Percentiles rank a stretch among this genome's conserved stretches.
phyloP scores from a whole-genome alignment of 106 monocot species.

The Dendrobium nobile region DNA sequence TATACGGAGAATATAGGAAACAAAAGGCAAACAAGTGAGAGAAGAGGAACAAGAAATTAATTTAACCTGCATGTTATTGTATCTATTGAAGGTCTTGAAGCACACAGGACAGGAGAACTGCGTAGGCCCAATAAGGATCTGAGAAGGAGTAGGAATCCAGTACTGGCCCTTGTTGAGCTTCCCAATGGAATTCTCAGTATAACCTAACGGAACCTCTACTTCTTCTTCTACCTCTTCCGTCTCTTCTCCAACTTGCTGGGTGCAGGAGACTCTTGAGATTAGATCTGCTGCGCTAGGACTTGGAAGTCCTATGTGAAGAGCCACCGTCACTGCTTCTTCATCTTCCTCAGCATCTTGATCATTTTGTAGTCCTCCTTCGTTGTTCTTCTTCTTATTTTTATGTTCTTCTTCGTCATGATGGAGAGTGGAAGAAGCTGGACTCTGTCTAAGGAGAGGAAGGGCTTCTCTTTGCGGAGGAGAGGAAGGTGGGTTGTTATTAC shows the following conservation, averaged over 20 bases:
- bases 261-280: slow-evolving; percentile 27
- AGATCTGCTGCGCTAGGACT: slow-evolving; percentile 36
- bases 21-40: slow-evolving; percentile 54
- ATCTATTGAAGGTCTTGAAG: slow-evolving; percentile 15
- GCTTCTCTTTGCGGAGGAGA: slow-evolving; percentile 49
- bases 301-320: slow-evolving; percentile 57
- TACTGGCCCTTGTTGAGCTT: slow-evolving; percentile 69
- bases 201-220: slow-evolving; percentile 22
- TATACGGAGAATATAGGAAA: slow-evolving; percentile 24
- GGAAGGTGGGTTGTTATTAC: neutral
- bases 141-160: slow-evolving; percentile 68
- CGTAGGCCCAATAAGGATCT: slow-evolving; percentile 49
- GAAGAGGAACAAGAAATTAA: neutral
- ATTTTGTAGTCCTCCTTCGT: neutral
- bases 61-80: slow-evolving; percentile 15
- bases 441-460: slow-evolving; percentile 39
- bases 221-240: slow-evolving; percentile 15
- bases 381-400: slow-evolving; percentile 1
- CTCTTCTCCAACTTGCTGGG: slow-evolving; percentile 1
- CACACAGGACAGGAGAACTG: slow-evolving; percentile 13
- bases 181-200: slow-evolving; percentile 28
- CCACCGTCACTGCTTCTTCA: slow-evolving; percentile 37
- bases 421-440: neutral
- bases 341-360: slow-evolving; percentile 6
- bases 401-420: neutral